Evolutionary conservation across 2,329 filamentous ascomycete species (phyloP), one percentile per base, ranked within the genome.

Genomic region (Penicillium sp.): DNA sequence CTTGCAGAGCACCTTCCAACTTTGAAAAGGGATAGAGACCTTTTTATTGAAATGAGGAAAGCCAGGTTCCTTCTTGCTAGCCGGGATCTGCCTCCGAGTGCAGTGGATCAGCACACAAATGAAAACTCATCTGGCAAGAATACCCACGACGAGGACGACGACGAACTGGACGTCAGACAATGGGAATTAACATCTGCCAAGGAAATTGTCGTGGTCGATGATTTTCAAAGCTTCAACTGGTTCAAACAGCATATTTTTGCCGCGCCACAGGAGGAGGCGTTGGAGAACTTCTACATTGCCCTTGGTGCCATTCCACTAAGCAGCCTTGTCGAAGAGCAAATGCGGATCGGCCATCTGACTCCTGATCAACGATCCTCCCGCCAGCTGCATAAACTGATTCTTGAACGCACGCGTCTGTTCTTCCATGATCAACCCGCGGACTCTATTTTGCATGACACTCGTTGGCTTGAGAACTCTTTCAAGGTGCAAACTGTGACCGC

Each of bases 381-480:
- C 47, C 85, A 85, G 67, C 75, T 97, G 42, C 86, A 88, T 51
- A 92, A 89, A 64, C 86, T 93, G 58, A 90, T 97, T 16, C 79
- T 95, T 4, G 95, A 99, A 71, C 86, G 94, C 51, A 88, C 89
- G 50, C 90, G 93, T 60, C 82, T 99, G 24, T 99, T 97, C 71
- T 79, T 99, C 27, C 89, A 97, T 67, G 92, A 90, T 66, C 89
- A 93, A 68, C 83, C 86, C 34, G 80, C 83, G 4, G 90, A 95
- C 56, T 81, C 83, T n/a, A 86, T 99, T 67, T 89, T 88, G 62
- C 91, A 94, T 66, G 92, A 97, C 70, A 83, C 86, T 6, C 90
- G 89, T 64, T 99, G 94, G 94, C 79, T 99, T 10, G 91, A 96
- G 65, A 90, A 91, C 68, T 89, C 95, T 61, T 77, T 99, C 13